These are phyloP conservation scores for Hypoxylon cercidicola DNA, from an alignment of 495 filamentous ascomycete species.

Conservation along the genomic window DNA sequence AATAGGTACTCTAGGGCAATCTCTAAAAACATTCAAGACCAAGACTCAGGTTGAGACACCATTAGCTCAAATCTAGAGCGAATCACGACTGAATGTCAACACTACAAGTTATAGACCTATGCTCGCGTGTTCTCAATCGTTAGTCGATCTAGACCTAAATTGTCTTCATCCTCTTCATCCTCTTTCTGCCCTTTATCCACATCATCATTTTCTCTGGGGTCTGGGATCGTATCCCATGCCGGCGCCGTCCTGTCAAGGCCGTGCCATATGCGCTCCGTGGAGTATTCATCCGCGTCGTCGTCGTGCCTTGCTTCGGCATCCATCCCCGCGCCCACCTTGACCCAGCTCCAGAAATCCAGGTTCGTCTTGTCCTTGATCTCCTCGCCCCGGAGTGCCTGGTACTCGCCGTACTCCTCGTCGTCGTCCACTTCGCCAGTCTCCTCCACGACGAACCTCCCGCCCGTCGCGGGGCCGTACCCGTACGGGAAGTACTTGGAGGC, in stretches of 20 bases:
- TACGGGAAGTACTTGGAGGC: constrained; percentile 57
- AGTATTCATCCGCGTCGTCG: constrained; percentile 20
- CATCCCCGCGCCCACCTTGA: constrained; percentile 35
- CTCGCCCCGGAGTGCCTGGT: constrained; percentile 47
- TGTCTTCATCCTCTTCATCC: constrained; percentile 16
- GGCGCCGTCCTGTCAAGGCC: background rate
- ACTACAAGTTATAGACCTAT: no score
- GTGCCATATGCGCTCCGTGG: constrained; percentile 16
- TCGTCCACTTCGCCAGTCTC: constrained; percentile 53
- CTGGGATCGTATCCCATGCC: constrained; percentile 27
- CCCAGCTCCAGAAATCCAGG: constrained; percentile 39
- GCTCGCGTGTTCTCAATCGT: background rate
- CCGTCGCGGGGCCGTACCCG: constrained; percentile 53
- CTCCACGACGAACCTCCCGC: constrained; percentile 50
- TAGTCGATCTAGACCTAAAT: constrained; percentile 22
- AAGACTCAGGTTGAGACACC: no score
- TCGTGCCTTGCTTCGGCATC: constrained; percentile 14
- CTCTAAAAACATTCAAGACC: no score
- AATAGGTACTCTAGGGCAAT: no score
- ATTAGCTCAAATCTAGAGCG: no score
- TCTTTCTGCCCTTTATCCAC: background rate
- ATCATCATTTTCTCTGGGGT: constrained; percentile 11
- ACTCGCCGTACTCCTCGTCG: constrained; percentile 52
- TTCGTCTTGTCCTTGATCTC: constrained; percentile 37
- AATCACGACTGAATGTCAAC: no score